phyloP scores from a whole-genome alignment of 2,329 filamentous ascomycete species.

The Gaeumannomyces sp. region DNA sequence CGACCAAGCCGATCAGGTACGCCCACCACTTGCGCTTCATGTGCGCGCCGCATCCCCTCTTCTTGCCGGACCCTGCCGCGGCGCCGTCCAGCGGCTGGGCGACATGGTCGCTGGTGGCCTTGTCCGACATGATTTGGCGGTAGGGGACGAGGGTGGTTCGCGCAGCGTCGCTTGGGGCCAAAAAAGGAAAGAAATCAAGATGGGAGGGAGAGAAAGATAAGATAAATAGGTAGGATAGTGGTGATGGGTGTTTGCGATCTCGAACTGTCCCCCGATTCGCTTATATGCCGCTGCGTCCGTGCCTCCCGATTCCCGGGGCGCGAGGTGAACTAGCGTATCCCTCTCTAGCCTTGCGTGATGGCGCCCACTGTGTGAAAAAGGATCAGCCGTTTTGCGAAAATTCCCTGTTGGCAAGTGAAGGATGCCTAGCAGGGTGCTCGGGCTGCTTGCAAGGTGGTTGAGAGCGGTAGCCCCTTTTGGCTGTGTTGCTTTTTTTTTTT shows the following conservation, averaged over 20 bases:
- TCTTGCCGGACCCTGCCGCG: background rate
- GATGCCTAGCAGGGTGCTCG: background rate
- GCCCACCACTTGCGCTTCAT: conserved; percentile 56
- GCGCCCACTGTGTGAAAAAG: too few relatives aligned
- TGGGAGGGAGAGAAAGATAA: background rate
- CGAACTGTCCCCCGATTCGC: background rate
- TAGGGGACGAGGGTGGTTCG: background rate
- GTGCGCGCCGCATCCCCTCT: conserved; percentile 24
- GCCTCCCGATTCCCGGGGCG: background rate
- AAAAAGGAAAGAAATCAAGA: background rate
- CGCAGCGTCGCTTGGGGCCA: background rate
- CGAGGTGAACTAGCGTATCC: too few relatives aligned
- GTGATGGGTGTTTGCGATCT: background rate
- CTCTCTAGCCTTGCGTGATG: background rate
- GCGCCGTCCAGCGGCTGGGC: background rate
- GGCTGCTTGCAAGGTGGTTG: too few relatives aligned
- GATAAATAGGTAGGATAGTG: background rate
- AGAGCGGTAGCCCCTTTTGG: too few relatives aligned
- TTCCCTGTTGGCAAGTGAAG: background rate
- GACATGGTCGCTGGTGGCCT: background rate
- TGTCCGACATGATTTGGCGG: background rate
- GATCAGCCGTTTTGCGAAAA: background rate
- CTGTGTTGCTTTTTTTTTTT: too few relatives aligned
- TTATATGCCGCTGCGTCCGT: background rate
- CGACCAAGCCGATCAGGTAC: conserved; percentile 44